phyloP scores from a whole-genome alignment of 768 basidiomycete species.

The Albatrellus ellisii region DNA sequence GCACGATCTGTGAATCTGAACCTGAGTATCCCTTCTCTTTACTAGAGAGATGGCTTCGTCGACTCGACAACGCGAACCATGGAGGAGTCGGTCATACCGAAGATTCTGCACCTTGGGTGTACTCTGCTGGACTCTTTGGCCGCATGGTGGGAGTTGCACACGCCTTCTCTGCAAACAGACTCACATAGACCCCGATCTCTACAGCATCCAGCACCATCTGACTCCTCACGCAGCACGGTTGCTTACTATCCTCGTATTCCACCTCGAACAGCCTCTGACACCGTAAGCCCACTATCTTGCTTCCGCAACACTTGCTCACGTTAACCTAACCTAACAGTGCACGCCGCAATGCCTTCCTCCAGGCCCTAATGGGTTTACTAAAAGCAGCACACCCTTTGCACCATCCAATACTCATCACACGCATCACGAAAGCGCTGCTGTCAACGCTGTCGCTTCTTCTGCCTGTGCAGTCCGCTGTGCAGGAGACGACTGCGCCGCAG shows the following conservation, averaged over 20 bases:
- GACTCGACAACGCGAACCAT: conserved; percentile 40
- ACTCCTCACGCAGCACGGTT: conserved; percentile 42
- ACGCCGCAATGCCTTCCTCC: conserved; percentile 7
- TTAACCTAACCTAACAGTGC: conserved; percentile 8
- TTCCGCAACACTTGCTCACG: not conserved
- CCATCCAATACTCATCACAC: conserved; percentile 6
- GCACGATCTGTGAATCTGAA: conserved; percentile 2
- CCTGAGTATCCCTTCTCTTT: conserved; percentile 2
- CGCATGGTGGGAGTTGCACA: conserved; percentile 27
- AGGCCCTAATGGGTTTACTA: conserved; percentile 5
- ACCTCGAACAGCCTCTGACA: conserved; percentile 42
- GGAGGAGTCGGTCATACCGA: conserved; percentile 39
- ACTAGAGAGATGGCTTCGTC: conserved; percentile 32
- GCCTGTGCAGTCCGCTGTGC: conserved; percentile 19
- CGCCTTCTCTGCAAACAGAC: not conserved
- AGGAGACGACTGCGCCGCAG: conserved; percentile 13
- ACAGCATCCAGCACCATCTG: conserved; percentile 41
- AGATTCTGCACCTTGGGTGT: conserved; percentile 41
- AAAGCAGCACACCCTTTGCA: conserved; percentile 7
- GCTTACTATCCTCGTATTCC: conserved; percentile 37
- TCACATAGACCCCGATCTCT: not conserved
- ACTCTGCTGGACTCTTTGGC: conserved; percentile 35
- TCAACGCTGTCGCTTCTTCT: conserved; percentile 9
- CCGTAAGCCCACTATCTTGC: conserved; percentile 26
- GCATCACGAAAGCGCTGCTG: conserved; percentile 10